Conservation (phyloP, 2,329 filamentous ascomycete species). For the Aspergillus fijiensis region DNA sequence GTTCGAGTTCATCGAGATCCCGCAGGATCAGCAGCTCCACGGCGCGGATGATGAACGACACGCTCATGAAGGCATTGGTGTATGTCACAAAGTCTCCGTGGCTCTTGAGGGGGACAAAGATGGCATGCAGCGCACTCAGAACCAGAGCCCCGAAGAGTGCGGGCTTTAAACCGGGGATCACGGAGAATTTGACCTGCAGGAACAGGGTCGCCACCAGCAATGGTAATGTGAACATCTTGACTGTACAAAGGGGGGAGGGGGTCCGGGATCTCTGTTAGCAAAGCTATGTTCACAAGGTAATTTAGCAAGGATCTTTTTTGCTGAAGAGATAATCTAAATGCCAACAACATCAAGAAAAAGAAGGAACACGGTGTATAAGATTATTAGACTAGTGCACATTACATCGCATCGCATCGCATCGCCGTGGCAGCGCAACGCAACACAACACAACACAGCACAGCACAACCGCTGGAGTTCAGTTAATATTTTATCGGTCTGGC, state of each 20-base stretch:
- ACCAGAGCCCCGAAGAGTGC: slow-evolving; percentile 6
- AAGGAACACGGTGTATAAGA: not conserved
- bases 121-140: slow-evolving; percentile 11
- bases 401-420: not conserved
- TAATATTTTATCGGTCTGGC: not conserved
- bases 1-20: slow-evolving; percentile 9
- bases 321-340: not conserved
- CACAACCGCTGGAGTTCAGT: not conserved
- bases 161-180: not conserved
- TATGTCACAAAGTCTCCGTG: slow-evolving; percentile 12
- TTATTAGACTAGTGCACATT: not conserved
- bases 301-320: not conserved
- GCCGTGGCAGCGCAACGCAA: not conserved
- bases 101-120: slow-evolving; percentile 11
- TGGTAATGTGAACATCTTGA: slow-evolving; percentile 2
- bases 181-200: slow-evolving; percentile 3
- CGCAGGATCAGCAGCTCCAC: slow-evolving; percentile 16
- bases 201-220: slow-evolving; percentile 2
- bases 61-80: slow-evolving; percentile 18
- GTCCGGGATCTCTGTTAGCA: not conserved
- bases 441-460: not conserved
- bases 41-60: slow-evolving; percentile 15
- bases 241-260: not conserved
- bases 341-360: not conserved
- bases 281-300: not conserved